phyloP scores from a whole-genome alignment of 2,329 filamentous ascomycete genomes.

The Pseudocercospora crystallina region DNA sequence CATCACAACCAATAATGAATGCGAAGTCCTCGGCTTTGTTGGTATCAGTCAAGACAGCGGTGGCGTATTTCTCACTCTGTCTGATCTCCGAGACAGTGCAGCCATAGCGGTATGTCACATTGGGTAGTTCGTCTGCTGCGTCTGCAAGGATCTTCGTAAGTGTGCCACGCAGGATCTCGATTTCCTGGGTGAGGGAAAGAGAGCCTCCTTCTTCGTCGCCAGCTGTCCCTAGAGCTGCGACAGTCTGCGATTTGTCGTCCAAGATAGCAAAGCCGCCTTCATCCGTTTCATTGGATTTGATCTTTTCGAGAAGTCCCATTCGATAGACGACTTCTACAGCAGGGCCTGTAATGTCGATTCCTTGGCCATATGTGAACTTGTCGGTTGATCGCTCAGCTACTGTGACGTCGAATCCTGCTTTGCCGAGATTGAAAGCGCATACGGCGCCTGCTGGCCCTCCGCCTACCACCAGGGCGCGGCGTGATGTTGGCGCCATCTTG shows the following conservation, averaged over 20 bases:
- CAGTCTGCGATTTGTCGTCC: conserved; percentile 25
- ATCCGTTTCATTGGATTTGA: conserved; percentile 27
- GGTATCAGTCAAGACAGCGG: conserved; percentile 11
- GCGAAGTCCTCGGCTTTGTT: conserved; percentile 11
- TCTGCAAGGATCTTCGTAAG: conserved; percentile 46
- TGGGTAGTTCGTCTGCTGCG: conserved; percentile 16
- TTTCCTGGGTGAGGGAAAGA: conserved; percentile 22
- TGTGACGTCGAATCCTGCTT: conserved; percentile 23
- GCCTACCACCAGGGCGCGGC: conserved; percentile 15
- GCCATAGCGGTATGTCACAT: conserved; percentile 21
- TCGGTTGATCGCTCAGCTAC: conserved; percentile 20
- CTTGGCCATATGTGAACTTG: conserved; percentile 27
- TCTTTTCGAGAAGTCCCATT: conserved; percentile 30
- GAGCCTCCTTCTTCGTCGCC: conserved; percentile 13
- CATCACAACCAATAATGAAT: conserved; percentile 21
- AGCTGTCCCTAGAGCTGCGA: conserved; percentile 16
- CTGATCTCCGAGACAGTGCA: conserved; percentile 12
- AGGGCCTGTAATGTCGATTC: conserved; percentile 31
- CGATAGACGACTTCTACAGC: conserved; percentile 25
- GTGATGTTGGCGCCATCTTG: conserved; percentile 7
- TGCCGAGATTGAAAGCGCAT: conserved; percentile 39
- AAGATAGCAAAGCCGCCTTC: conserved; percentile 30
- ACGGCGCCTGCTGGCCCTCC: conserved; percentile 36
- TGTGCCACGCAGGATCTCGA: conserved; percentile 49
- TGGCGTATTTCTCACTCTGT: conserved; percentile 15